Conservation (phyloP, 1,139 yeast species). For the Hansenula sp. region DNA sequence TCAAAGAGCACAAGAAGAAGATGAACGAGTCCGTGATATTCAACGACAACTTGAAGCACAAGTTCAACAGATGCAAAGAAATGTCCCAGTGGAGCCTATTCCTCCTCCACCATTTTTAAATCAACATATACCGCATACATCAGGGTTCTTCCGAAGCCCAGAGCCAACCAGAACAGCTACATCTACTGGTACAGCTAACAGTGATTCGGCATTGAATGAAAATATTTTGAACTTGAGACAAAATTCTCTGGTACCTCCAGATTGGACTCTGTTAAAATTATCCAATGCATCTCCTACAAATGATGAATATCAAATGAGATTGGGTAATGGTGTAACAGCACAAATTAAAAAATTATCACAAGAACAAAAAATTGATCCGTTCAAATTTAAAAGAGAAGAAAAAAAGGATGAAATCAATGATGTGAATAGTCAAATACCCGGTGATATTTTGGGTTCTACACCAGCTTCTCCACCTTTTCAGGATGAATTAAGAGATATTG, state of each 20-base stretch:
- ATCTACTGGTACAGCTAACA: not conserved
- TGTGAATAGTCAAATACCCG: too few species aligned
- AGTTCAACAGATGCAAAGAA: not conserved
- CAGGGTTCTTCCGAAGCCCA: slow-evolving; percentile 10
- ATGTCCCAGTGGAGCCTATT: not conserved
- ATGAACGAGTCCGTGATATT: slow-evolving; percentile 4
- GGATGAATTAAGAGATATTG: too few species aligned
- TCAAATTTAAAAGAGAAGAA: not conserved
- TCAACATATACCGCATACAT: slow-evolving; percentile 6
- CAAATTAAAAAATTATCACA: slow-evolving; percentile 4
- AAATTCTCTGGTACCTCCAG: slow-evolving; percentile 19
- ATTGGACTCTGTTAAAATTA: slow-evolving; percentile 20
- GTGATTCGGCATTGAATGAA: not conserved
- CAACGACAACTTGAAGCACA: not conserved
- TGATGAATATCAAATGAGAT: slow-evolving; percentile 9
- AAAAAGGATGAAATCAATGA: not conserved
- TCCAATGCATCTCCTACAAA: slow-evolving; percentile 6
- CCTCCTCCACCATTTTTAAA: not conserved
- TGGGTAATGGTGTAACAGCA: slow-evolving; percentile 11
- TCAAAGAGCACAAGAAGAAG: not conserved
- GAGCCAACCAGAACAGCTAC: not conserved
- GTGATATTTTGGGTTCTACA: too few species aligned
- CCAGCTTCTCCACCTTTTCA: too few species aligned
- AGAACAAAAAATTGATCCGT: not conserved
- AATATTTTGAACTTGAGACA: slow-evolving; percentile 9